A percentile compares a stretch with the other conserved stretches of the same genome.
phyloP scores from a whole-genome alignment of 164 flowering plant genomes.

The Magnolia sinica region DNA sequence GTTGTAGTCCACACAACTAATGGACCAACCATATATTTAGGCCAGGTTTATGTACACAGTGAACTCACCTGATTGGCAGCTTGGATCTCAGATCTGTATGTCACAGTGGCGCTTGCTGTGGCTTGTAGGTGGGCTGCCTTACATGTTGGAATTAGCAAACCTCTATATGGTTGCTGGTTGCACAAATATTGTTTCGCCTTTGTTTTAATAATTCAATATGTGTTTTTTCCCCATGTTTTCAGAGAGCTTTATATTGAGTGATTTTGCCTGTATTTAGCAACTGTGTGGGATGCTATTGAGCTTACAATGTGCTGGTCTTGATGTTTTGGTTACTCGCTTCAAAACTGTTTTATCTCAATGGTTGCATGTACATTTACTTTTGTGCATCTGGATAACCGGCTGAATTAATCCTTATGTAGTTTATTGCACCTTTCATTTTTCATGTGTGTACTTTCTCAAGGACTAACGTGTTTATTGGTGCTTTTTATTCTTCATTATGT shows the following conservation, averaged over 20 bases:
- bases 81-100: neutral
- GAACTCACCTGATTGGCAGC: neutral
- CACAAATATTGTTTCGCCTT: neutral
- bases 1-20: too few species aligned
- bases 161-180: neutral
- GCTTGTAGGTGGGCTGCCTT: neutral
- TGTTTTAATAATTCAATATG: neutral
- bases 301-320: neutral
- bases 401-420: neutral
- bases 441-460: conserved; percentile 10
- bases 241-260: neutral
- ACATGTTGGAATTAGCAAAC: neutral
- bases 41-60: too few species aligned
- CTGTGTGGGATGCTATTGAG: neutral
- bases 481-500: conserved; percentile 12
- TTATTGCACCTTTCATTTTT: neutral
- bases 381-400: neutral
- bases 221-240: neutral
- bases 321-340: neutral
- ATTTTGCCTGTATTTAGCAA: neutral
- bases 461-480: conserved; percentile 23
- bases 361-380: neutral
- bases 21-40: too few species aligned
- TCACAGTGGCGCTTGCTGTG: neutral
- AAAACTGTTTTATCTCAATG: neutral